phyloP scores from a whole-genome alignment of 805 yeast genomes.

The Ogataea trehalophila region DNA sequence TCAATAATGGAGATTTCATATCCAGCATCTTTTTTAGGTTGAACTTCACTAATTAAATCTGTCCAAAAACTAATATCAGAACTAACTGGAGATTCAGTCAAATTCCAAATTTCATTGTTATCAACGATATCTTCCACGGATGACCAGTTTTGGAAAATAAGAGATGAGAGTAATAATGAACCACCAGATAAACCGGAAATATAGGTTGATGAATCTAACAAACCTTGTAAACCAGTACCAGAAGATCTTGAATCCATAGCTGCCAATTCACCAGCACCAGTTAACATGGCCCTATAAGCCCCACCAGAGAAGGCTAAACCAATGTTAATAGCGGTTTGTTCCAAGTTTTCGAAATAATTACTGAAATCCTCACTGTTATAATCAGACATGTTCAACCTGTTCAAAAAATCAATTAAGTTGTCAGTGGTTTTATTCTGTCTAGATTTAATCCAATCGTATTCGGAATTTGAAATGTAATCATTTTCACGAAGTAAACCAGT shows the following conservation, averaged over 20 bases:
- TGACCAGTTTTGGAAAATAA: constrained; percentile 64
- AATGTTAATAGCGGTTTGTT: constrained; percentile 36
- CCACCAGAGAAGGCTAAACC: constrained; percentile 75
- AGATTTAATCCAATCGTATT: constrained; percentile 45
- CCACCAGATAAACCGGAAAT: constrained; percentile 78
- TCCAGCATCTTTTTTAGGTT: constrained; percentile 50
- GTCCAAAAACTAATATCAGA: constrained; percentile 46
- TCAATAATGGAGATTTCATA: constrained; percentile 60
- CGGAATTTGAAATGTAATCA: constrained; percentile 39
- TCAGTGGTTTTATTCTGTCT: constrained; percentile 40
- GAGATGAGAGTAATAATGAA: constrained; percentile 65
- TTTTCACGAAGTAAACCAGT: constrained; percentile 38
- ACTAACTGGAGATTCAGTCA: constrained; percentile 52
- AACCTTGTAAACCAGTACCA: constrained; percentile 38
- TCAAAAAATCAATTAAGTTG: constrained; percentile 40
- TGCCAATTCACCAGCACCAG: constrained; percentile 77
- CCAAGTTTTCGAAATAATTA: constrained; percentile 27
- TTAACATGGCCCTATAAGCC: constrained; percentile 79
- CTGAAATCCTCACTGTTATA: constrained; percentile 40
- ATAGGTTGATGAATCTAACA: constrained; percentile 67
- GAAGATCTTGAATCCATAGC: constrained; percentile 74
- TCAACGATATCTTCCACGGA: constrained; percentile 51
- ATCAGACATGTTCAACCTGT: constrained; percentile 39
- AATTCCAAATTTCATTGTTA: constrained; percentile 54
- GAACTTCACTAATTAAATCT: constrained; percentile 44